Evolutionary conservation across 1,139 yeast genomes (phyloP).

Genomic region (Kodamaea alishanica): DNA sequence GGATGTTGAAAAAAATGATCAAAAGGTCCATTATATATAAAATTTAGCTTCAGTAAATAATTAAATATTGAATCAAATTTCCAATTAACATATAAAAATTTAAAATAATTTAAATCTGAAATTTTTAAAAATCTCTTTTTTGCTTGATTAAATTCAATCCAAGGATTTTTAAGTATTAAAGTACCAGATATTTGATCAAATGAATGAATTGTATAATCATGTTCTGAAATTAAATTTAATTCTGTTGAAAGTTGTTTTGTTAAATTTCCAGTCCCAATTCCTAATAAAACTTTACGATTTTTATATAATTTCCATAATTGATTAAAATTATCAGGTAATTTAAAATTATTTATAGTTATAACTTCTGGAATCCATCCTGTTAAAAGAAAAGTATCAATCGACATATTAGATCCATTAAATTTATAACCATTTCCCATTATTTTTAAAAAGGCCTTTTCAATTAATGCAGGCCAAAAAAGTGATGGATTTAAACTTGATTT

Average conservation of each 20-base stretch:
- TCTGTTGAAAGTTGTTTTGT: conserved; percentile 34
- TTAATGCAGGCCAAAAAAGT: conserved; percentile 63
- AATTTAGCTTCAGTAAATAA: conserved; percentile 26
- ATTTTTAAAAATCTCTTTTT: conserved; percentile 18
- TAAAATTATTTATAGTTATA: conserved; percentile 27
- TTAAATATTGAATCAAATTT: conserved; percentile 37
- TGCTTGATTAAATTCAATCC: conserved; percentile 24
- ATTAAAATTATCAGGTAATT: conserved; percentile 21
- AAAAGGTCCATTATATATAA: conserved; percentile 26
- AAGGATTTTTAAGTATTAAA: conserved; percentile 53
- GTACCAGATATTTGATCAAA: conserved; percentile 13
- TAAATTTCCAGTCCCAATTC: conserved; percentile 65
- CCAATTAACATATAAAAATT: conserved; percentile 69
- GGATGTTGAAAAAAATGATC: conserved; percentile 36
- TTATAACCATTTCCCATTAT: conserved; percentile 58
- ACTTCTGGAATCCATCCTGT: conserved; percentile 78
- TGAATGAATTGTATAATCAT: conserved; percentile 59
- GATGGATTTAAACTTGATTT: conserved; percentile 38
- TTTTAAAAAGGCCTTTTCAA: conserved; percentile 74
- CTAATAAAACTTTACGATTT: conserved; percentile 44
- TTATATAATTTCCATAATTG: conserved; percentile 32
- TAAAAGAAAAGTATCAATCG: conserved; percentile 63
- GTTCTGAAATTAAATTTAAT: conserved; percentile 50
- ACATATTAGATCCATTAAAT: conserved; percentile 76
- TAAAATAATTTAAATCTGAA: conserved; percentile 45